A percentile compares a stretch with the other conserved stretches of the same genome.
These are phyloP conservation scores for Rhizopogon sp. DNA, from an alignment of 768 basidiomycete genomes.

Conservation along the genomic window DNA sequence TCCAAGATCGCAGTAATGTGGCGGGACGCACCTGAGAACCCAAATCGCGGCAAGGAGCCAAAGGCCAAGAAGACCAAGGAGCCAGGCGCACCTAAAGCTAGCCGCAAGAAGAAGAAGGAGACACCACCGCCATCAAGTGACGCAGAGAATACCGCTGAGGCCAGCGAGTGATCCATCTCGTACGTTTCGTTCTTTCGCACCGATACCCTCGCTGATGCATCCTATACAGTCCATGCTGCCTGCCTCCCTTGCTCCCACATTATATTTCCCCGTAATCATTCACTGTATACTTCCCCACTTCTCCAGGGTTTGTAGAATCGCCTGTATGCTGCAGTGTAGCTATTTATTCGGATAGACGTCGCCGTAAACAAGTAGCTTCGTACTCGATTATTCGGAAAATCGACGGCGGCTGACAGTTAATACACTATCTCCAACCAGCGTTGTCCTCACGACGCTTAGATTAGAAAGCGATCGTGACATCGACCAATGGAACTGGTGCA, in stretches of 20 bases:
- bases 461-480: not conserved
- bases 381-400: not conserved
- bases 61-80: conserved; percentile 43
- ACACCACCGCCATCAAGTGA: conserved; percentile 16
- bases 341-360: not conserved
- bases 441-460: not conserved
- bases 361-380: not conserved
- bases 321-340: conserved; percentile 10
- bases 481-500: not conserved
- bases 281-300: not conserved
- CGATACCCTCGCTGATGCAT: not conserved
- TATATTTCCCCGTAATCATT: conserved; percentile 11
- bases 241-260: not conserved
- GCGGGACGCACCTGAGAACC: conserved; percentile 59
- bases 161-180: conserved; percentile 13
- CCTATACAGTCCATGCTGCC: not conserved
- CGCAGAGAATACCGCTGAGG: conserved; percentile 17
- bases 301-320: not conserved
- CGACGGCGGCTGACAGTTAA: no score
- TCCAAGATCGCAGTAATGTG: conserved; percentile 51
- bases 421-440: not conserved
- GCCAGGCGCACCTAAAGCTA: not conserved
- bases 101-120: conserved; percentile 11
- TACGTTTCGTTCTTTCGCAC: not conserved
- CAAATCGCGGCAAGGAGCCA: conserved; percentile 51